Evolutionary conservation across 768 basidiomycete genomes (phyloP).

Genomic region (Infundibulicybe gibba): DNA sequence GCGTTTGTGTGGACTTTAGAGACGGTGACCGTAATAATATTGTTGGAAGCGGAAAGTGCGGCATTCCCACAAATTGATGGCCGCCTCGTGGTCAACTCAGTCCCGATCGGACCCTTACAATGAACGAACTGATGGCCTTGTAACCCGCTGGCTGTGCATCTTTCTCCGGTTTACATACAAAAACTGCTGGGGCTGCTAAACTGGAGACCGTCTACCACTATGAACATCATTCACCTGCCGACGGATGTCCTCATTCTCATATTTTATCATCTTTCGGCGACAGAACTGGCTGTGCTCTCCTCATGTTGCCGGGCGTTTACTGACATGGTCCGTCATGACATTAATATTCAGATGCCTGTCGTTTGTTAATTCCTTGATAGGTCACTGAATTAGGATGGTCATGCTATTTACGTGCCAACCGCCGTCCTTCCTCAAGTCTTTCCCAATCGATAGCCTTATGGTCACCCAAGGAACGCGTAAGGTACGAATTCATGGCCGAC

Average conservation of each 20-base stretch:
- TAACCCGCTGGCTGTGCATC: neutral
- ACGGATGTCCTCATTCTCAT: constrained; percentile 55
- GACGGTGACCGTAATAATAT: neutral
- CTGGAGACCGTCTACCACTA: constrained; percentile 7
- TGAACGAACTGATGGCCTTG: too few relatives aligned
- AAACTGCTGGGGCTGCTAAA: neutral
- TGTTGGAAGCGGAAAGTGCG: neutral
- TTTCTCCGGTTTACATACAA: neutral
- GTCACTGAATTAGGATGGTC: constrained; percentile 63
- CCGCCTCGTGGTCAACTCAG: too few relatives aligned
- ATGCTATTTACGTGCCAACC: constrained; percentile 43
- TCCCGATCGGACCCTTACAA: too few relatives aligned
- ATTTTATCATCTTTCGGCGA: constrained; percentile 38
- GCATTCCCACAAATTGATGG: too few relatives aligned
- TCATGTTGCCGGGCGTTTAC: constrained; percentile 34
- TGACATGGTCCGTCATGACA: constrained; percentile 36
- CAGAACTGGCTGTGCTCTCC: constrained; percentile 39
- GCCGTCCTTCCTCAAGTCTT: constrained; percentile 53
- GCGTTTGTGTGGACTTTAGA: neutral
- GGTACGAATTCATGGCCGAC: constrained; percentile 53
- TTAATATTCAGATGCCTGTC: neutral
- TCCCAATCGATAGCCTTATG: constrained; percentile 37
- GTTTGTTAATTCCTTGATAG: constrained; percentile 27
- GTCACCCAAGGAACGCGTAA: constrained; percentile 38
- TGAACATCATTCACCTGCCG: constrained; percentile 36